Evolutionary conservation across 2,329 filamentous ascomycete genomes (phyloP).

Genomic region (Cercospora brassicicola): DNA sequence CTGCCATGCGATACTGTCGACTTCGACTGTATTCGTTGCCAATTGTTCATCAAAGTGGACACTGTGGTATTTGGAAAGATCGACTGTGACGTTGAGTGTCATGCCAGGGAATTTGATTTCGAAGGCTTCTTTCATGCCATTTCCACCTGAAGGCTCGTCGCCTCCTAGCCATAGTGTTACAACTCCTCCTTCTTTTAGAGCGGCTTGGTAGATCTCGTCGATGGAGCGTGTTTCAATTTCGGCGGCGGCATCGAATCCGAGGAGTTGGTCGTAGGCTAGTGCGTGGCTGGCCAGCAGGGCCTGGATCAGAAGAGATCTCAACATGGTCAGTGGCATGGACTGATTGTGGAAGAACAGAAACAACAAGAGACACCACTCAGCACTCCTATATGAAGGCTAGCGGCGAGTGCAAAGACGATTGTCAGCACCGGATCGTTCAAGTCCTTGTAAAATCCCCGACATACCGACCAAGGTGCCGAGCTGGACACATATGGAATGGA

Average conservation of each 20-base stretch:
- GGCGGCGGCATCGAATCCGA: background rate
- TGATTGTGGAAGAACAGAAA: background rate
- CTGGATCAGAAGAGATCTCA: background rate
- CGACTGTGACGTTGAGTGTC: background rate
- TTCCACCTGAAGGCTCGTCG: background rate
- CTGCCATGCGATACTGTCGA: background rate
- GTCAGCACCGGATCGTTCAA: no score
- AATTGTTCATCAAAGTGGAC: slow-evolving; percentile 1
- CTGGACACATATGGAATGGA: no score
- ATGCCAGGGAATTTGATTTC: background rate
- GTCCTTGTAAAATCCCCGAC: no score
- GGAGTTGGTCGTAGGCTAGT: background rate
- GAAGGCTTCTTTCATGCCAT: background rate
- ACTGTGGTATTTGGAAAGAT: slow-evolving; percentile 1
- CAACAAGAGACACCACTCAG: background rate
- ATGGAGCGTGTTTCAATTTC: background rate
- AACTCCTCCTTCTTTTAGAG: background rate
- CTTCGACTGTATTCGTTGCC: background rate
- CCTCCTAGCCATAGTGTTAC: slow-evolving; percentile 2
- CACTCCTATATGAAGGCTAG: background rate
- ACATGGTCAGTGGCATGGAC: background rate
- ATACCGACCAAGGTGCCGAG: no score
- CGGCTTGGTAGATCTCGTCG: slow-evolving; percentile 3
- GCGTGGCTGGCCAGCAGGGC: background rate
- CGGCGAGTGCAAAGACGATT: no score